Evolutionary conservation across 306 rosid species (phyloP).

Genomic region (Malus asiatica): DNA sequence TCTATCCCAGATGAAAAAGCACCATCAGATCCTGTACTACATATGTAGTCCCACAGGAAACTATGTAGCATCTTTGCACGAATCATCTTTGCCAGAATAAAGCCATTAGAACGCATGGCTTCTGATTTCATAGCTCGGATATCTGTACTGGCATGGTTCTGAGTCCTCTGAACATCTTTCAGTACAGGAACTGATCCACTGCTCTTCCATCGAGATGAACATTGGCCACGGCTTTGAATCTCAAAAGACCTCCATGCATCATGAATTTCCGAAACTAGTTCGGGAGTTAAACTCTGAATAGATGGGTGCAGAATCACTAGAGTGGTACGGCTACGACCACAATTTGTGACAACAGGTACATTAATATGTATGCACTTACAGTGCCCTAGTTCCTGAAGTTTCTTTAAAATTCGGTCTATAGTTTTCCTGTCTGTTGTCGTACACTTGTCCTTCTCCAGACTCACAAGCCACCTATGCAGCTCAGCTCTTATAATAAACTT

Average conservation of each 20-base stretch:
- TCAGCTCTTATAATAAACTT: conserved; percentile 68
- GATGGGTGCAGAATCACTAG: conserved; percentile 77
- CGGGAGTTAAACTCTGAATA: conserved; percentile 45
- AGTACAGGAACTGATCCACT: conserved; percentile 55
- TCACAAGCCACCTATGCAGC: conserved; percentile 63
- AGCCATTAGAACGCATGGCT: conserved; percentile 82
- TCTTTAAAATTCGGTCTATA: conserved; percentile 52
- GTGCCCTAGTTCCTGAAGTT: conserved; percentile 59
- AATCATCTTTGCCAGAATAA: conserved; percentile 84
- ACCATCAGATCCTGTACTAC: conserved; percentile 21
- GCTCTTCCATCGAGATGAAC: conserved; percentile 42
- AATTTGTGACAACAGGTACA: conserved; percentile 63
- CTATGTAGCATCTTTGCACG: conserved; percentile 82
- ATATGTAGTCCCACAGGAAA: conserved; percentile 74
- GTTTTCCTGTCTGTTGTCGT: conserved; percentile 65
- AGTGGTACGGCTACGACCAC: conserved; percentile 35
- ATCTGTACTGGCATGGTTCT: conserved; percentile 32
- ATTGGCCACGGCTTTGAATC: conserved; percentile 45
- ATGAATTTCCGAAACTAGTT: conserved; percentile 66
- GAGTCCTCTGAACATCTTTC: conserved; percentile 61
- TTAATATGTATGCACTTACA: conserved; percentile 61
- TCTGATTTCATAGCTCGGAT: conserved; percentile 46
- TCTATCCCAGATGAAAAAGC: conserved; percentile 32
- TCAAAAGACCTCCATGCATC: conserved; percentile 69
- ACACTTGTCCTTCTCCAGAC: conserved; percentile 65